Evolutionary conservation across 345 rosid species (phyloP).

Genomic region (Aquilaria yunnanensis): DNA sequence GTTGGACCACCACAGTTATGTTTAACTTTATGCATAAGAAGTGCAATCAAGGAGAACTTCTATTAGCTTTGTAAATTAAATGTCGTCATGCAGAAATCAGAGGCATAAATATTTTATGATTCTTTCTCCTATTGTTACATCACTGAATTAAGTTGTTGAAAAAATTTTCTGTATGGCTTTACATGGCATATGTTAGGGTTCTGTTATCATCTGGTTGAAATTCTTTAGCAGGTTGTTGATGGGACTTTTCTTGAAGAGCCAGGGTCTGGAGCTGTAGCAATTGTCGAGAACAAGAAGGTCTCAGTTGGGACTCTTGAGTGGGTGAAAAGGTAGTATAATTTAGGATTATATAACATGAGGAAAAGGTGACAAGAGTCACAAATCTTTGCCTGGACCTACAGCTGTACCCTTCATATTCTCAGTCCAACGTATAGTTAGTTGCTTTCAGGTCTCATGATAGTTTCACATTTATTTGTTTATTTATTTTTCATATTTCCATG

Average conservation of each 20-base stretch:
- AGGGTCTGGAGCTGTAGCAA: slow-evolving; percentile 86
- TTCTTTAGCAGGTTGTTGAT: slow-evolving; percentile 48
- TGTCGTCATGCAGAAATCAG: no score
- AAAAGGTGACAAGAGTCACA: no score
- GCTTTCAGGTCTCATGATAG: not conserved
- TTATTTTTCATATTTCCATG: not conserved
- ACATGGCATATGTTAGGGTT: not conserved
- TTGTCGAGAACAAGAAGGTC: slow-evolving; percentile 56
- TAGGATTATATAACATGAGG: slow-evolving; percentile 1
- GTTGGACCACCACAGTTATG: no score
- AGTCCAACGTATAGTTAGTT: not conserved
- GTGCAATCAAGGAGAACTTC: no score
- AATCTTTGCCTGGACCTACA: no score
- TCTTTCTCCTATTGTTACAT: no score
- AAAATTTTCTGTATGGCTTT: not conserved
- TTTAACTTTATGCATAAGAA: no score
- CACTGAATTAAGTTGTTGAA: not conserved
- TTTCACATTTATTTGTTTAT: not conserved
- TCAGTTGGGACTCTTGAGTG: slow-evolving; percentile 89
- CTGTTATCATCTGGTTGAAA: not conserved
- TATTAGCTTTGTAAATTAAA: no score
- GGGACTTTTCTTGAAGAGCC: slow-evolving; percentile 93
- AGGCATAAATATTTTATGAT: no score
- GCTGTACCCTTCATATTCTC: no score
- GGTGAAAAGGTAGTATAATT: slow-evolving; percentile 59